Evolutionary conservation across 257 asterid species (phyloP).

Genomic region (Euphrasia confusa): DNA sequence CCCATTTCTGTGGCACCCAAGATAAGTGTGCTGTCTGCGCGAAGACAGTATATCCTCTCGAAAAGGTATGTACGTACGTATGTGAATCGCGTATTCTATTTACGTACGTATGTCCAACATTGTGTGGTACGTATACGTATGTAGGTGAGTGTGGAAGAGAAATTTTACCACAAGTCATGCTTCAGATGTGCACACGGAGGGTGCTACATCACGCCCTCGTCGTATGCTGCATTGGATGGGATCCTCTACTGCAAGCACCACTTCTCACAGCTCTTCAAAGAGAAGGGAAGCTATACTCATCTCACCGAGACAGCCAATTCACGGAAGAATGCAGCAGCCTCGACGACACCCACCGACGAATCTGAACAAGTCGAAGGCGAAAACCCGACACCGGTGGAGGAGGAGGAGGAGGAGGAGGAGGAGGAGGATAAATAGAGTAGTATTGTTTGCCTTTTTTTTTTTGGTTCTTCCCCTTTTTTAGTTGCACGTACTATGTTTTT

Average conservation of each 20-base stretch:
- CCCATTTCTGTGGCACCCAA: slow-evolving; percentile 79
- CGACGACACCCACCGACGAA: background rate
- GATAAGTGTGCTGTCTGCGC: slow-evolving; percentile 76
- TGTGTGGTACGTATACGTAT: no score
- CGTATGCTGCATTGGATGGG: slow-evolving; percentile 84
- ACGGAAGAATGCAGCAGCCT: slow-evolving; percentile 30
- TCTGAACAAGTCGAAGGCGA: slow-evolving; percentile 2
- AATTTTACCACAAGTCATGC: slow-evolving; percentile 75
- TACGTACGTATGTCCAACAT: slow-evolving; percentile 30
- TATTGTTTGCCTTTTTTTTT: background rate
- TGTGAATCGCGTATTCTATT: slow-evolving; percentile 28
- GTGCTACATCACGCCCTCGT: slow-evolving; percentile 64
- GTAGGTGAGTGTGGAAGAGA: slow-evolving; percentile 72
- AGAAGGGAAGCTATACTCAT: slow-evolving; percentile 76
- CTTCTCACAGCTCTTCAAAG: slow-evolving; percentile 84
- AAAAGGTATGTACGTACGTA: slow-evolving; percentile 46
- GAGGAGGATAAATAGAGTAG: background rate
- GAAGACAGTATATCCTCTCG: slow-evolving; percentile 79
- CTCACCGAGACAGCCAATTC: slow-evolving; percentile 54
- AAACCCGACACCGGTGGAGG: background rate
- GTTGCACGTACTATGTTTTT: no score
- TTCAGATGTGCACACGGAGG: slow-evolving; percentile 94
- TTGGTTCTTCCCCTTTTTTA: no score
- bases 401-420: background rate
- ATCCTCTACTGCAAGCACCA: slow-evolving; percentile 86